These are phyloP conservation scores for Parasarocladium wereldwijsianum DNA, from an alignment of 2,329 filamentous ascomycete species.

Conservation along the genomic window DNA sequence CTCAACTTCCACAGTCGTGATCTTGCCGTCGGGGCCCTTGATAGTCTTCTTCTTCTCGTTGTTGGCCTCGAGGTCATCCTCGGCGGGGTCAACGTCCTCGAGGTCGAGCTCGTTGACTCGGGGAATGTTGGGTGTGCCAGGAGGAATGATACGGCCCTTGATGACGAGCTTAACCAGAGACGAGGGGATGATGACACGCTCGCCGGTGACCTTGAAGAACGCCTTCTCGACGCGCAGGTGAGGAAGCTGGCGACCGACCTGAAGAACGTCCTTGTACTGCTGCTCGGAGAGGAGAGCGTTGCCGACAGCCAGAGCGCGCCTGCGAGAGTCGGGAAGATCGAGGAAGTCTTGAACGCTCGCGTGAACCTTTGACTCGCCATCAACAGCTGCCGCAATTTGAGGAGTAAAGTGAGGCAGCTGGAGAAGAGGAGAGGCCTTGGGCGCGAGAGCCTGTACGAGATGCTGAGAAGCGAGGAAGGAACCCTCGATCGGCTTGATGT, in stretches of 20 bases:
- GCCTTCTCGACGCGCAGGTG: slow-evolving; percentile 74
- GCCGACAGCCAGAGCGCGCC: slow-evolving; percentile 57
- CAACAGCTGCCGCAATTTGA: slow-evolving; percentile 47
- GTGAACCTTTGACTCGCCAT: slow-evolving; percentile 62
- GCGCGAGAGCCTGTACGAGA: slow-evolving; percentile 78
- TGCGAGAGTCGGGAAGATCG: slow-evolving; percentile 60
- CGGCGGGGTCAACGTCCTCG: slow-evolving; percentile 81
- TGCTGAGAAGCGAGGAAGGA: slow-evolving; percentile 74
- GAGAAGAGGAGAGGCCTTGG: slow-evolving; percentile 71
- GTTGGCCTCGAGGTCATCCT: slow-evolving; percentile 79
- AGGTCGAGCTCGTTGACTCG: slow-evolving; percentile 64
- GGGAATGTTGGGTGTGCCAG: slow-evolving; percentile 63
- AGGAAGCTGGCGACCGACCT: slow-evolving; percentile 72
- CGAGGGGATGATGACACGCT: slow-evolving; percentile 81
- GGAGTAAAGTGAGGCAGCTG: slow-evolving; percentile 82
- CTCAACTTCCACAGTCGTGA: slow-evolving; percentile 41
- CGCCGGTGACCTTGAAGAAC: slow-evolving; percentile 93
- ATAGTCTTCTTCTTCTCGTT: slow-evolving; percentile 57
- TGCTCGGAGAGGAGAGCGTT: slow-evolving; percentile 55
- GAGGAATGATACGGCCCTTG: slow-evolving; percentile 87
- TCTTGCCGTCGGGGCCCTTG: slow-evolving; percentile 46
- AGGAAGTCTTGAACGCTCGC: slow-evolving; percentile 78
- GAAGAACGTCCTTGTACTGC: slow-evolving; percentile 63
- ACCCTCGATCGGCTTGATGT: slow-evolving; percentile 65
- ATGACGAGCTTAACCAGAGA: slow-evolving; percentile 89